Evolutionary conservation across 441 rosid genomes (phyloP), one percentile per base, ranked within the genome.

Genomic region (Corymbia calophylla): DNA sequence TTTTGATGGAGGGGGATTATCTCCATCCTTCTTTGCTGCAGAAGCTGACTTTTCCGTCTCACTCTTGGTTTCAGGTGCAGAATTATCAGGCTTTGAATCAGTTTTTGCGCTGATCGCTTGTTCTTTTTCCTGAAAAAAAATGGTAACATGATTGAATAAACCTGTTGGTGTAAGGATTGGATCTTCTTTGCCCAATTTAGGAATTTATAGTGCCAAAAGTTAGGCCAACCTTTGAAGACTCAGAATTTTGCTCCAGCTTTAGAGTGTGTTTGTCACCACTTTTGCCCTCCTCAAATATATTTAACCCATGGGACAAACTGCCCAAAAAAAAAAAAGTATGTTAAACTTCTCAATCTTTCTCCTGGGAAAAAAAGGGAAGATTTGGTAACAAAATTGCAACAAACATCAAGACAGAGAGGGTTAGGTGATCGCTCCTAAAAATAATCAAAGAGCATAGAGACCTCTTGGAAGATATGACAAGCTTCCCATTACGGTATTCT

Each of bases 231-330:
- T 96, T 93, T 90, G 93, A 88, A 86, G 92, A 89, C 64, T 95
- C 99, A 68, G 93, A 95, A 92, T 95, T 96, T 87, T 93, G 90
- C 89, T 95, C 99, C 89, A 95, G 88, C 92, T 96, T 97, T 88
- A 96, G 90, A 60, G 95, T 95, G 81, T 92, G 95, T 90, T 94
- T 95, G 89, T 93, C 94, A 88, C 91, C 94, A 86, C 87, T 90
- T 92, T 93, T 93, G 70, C 97, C 98, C 87, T 96, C 98, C 93
- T 96, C 97, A 95, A 97, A 94, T 88, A 98, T 91, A 88, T 91
- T 95, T 92, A 98, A 89, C 90, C 99, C 99, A 91, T 97, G 98
- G 91, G 98, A 96, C 96, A 98, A 95, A 93, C 99, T 98, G 95
- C 89, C 91, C 89, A 93, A 66, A 70, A 29, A 15, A 73, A 87